A percentile compares a stretch with the other conserved stretches of the same genome.
These are phyloP conservation scores for Alternaria panax DNA, from an alignment of 2,329 filamentous ascomycete genomes.

Conservation along the genomic window DNA sequence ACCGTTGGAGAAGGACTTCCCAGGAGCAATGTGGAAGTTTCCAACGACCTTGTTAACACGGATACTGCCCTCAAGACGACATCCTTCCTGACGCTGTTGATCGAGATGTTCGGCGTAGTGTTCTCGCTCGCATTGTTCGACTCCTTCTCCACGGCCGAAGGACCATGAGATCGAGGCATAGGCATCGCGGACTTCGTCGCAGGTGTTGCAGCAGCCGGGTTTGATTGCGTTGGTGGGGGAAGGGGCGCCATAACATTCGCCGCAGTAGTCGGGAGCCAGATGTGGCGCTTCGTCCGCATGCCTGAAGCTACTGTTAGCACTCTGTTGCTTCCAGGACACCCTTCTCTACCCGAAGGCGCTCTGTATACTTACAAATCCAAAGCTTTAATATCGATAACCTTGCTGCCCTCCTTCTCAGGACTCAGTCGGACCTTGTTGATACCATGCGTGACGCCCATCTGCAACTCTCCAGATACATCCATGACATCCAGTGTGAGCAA, in stretches of 20 bases:
- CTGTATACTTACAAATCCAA: constrained; percentile 47
- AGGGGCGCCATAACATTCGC: constrained; percentile 86
- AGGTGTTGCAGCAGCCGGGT: constrained; percentile 94
- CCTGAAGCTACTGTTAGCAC: constrained; percentile 49
- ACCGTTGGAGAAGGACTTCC: constrained; percentile 92
- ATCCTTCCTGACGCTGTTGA: constrained; percentile 87
- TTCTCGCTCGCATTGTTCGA: constrained; percentile 94
- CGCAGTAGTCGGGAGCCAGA: constrained; percentile 91
- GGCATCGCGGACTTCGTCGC: constrained; percentile 93
- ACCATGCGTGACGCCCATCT: constrained; percentile 91
- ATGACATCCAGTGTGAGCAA: constrained; percentile 96
- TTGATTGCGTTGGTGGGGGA: constrained; percentile 76
- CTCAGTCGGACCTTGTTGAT: constrained; percentile 87
- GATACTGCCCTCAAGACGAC: constrained; percentile 88
- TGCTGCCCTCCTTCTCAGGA: constrained; percentile 75
- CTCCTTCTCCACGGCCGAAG: constrained; percentile 88
- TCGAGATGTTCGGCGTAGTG: constrained; percentile 91
- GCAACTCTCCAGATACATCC: constrained; percentile 97
- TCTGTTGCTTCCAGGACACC: not conserved
- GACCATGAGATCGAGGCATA: constrained; percentile 92
- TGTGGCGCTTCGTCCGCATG: constrained; percentile 75
- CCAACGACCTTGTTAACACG: constrained; percentile 98
- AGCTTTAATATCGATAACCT: constrained; percentile 49
- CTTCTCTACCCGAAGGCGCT: not conserved
- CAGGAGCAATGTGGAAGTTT: constrained; percentile 98